Conservation (phyloP, 2,329 filamentous ascomycete genomes). For the Lasiodiplodia sp. region DNA sequence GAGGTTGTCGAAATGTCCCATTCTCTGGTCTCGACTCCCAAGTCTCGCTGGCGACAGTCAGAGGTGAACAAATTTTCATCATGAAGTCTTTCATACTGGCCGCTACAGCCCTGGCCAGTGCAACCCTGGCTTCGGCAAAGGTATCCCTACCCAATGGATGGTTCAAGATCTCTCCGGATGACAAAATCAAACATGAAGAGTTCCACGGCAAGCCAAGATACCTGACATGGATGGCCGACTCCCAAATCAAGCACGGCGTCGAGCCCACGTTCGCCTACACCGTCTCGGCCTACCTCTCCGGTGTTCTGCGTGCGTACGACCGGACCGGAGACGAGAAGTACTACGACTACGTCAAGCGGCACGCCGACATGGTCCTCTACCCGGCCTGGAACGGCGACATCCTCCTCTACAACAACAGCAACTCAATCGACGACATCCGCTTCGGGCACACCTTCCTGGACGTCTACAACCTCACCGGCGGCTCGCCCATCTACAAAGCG, state of each 20-base stretch:
- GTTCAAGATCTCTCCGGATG: conserved; percentile 32
- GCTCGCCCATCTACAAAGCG: conserved; percentile 55
- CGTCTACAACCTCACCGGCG: conserved; percentile 54
- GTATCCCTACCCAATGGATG: conserved; percentile 33
- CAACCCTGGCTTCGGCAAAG: conserved; percentile 30
- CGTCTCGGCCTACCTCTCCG: conserved; percentile 56
- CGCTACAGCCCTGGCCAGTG: conserved; percentile 29
- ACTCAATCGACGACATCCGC: conserved; percentile 59
- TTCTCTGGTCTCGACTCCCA: background rate
- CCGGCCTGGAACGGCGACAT: conserved; percentile 52
- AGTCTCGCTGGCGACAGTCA: background rate
- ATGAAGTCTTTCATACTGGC: conserved; percentile 32
- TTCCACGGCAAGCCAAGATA: conserved; percentile 33
- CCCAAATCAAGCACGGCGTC: conserved; percentile 53
- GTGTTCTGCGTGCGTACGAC: conserved; percentile 57
- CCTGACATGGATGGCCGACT: conserved; percentile 56
- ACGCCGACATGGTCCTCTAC: conserved; percentile 57
- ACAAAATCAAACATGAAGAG: conserved; percentile 31
- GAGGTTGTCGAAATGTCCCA: background rate
- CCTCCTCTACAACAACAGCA: conserved; percentile 17
- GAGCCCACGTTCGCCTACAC: conserved; percentile 53
- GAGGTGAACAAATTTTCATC: background rate
- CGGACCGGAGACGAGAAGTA: conserved; percentile 57
- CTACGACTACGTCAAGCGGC: conserved; percentile 54
- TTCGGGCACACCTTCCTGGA: conserved; percentile 61